Evolutionary conservation across 2,329 filamentous ascomycete genomes (phyloP).

Genomic region (Teratosphaeria pseudoeucalypti): DNA sequence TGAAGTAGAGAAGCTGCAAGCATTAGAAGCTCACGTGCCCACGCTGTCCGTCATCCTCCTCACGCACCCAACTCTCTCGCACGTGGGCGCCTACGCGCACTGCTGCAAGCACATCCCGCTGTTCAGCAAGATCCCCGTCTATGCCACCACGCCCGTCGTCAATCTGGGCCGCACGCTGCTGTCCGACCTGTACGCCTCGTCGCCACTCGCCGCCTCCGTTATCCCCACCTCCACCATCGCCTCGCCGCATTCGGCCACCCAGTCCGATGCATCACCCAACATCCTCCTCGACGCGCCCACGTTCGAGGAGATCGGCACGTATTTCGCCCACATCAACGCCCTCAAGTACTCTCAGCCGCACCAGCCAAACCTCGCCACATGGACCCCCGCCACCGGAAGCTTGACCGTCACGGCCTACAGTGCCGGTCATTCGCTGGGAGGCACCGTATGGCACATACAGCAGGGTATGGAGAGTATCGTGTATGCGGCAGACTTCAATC

Average conservation of each 20-base stretch:
- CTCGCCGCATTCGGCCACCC: not conserved
- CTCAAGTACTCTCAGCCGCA: conserved; percentile 96
- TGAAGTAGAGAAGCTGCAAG: conserved; percentile 57
- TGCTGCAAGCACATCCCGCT: conserved; percentile 94
- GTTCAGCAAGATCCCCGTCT: conserved; percentile 86
- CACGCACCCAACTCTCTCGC: conserved; percentile 83
- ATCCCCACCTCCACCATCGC: conserved; percentile 61
- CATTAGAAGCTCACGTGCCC: conserved; percentile 85
- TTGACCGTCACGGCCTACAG: conserved; percentile 95
- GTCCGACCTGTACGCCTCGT: conserved; percentile 85
- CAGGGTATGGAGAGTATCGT: conserved; percentile 94
- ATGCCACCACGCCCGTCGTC: conserved; percentile 88
- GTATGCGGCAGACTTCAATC: conserved; percentile 97
- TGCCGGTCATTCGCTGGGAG: conserved; percentile 87
- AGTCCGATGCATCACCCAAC: conserved; percentile 49
- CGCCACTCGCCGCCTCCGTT: conserved; percentile 75
- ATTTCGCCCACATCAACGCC: conserved; percentile 82
- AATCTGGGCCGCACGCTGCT: conserved; percentile 82
- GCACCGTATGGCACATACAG: conserved; percentile 98
- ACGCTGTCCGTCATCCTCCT: conserved; percentile 88
- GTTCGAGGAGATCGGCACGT: conserved; percentile 77
- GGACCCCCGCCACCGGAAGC: conserved; percentile 79
- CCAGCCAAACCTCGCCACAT: conserved; percentile 75
- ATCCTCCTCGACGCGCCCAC: conserved; percentile 62
- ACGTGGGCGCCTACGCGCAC: conserved; percentile 87